phyloP scores from a whole-genome alignment of 2,329 filamentous ascomycete genomes.

The Immersiporthe knoxdaviesiana region DNA sequence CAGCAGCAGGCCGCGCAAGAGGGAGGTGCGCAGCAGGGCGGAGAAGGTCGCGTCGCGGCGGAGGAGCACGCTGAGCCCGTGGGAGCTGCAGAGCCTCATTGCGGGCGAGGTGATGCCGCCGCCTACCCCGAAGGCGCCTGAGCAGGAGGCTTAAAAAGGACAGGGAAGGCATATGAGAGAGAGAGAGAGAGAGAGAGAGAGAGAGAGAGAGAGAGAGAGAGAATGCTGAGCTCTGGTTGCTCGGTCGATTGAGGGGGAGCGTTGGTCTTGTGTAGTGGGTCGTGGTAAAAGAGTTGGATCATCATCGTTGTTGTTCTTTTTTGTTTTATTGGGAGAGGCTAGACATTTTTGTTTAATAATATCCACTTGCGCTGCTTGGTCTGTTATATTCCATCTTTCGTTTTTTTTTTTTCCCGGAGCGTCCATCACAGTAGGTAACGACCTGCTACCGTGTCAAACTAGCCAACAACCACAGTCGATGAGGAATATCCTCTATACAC shows the following conservation, averaged over 20 bases:
- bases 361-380: not conserved
- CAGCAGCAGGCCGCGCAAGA: conserved; percentile 39
- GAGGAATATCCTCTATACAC: not conserved
- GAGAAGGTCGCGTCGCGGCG: conserved; percentile 64
- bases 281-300: not conserved
- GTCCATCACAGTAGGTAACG: not conserved
- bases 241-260: no score
- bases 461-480: no score
- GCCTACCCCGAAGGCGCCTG: conserved; percentile 20
- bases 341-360: conserved; percentile 6
- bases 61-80: conserved; percentile 74
- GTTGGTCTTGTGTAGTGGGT: not conserved
- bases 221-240: no score
- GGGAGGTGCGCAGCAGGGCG: conserved; percentile 49
- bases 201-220: not conserved
- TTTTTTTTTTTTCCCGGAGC: not conserved
- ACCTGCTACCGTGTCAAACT: no score
- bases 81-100: conserved; percentile 72
- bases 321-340: not conserved
- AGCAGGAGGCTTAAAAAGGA: not conserved
- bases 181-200: not conserved
- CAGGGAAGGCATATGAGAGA: not conserved
- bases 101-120: conserved; percentile 40
- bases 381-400: not conserved
- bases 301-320: not conserved